A percentile compares a stretch with the other conserved stretches of the same genome.
Evolutionary conservation across 73 alveolate species (phyloP).

Genomic region (Urostyla sp.): DNA sequence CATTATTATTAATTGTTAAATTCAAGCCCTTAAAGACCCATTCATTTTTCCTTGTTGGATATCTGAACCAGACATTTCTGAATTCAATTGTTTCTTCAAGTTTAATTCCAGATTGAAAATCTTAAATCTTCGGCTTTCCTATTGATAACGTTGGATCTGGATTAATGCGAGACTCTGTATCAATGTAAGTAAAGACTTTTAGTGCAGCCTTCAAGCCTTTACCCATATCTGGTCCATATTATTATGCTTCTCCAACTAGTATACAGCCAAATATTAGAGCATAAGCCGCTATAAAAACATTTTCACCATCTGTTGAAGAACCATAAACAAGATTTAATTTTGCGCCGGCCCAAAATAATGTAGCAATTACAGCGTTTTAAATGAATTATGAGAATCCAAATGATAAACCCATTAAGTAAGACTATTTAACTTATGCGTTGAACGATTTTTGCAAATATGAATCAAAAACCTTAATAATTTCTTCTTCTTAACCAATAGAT

Average conservation of each 20-base stretch:
- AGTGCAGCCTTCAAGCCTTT: slow-evolving; percentile 85
- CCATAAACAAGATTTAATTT: slow-evolving; percentile 65
- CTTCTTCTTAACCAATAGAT: slow-evolving; percentile 84
- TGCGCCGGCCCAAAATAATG: slow-evolving; percentile 84
- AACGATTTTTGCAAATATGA: slow-evolving; percentile 50
- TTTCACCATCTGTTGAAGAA: slow-evolving; percentile 54
- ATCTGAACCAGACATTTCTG: slow-evolving; percentile 85
- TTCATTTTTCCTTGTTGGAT: slow-evolving; percentile 86
- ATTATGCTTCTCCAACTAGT: slow-evolving; percentile 83
- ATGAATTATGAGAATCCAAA: slow-evolving; percentile 84
- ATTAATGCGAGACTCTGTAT: slow-evolving; percentile 44
- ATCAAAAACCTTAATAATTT: slow-evolving; percentile 75
- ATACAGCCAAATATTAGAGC: slow-evolving; percentile 83
- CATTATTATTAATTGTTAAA: slow-evolving; percentile 74
- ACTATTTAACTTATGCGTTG: slow-evolving; percentile 56
- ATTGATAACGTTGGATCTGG: too few species aligned
- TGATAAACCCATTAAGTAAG: slow-evolving; percentile 76
- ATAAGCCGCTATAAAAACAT: slow-evolving; percentile 74
- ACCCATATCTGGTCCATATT: slow-evolving; percentile 84
- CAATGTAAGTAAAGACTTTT: slow-evolving; percentile 69
- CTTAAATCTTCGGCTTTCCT: too few species aligned
- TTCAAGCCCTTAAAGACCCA: slow-evolving; percentile 80
- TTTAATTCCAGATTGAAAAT: too few species aligned
- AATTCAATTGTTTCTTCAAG: slow-evolving; percentile 81
- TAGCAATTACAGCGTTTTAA: slow-evolving; percentile 80